phyloP scores from a whole-genome alignment of 164 flowering plant genomes.

The Liriodendron chinense region DNA sequence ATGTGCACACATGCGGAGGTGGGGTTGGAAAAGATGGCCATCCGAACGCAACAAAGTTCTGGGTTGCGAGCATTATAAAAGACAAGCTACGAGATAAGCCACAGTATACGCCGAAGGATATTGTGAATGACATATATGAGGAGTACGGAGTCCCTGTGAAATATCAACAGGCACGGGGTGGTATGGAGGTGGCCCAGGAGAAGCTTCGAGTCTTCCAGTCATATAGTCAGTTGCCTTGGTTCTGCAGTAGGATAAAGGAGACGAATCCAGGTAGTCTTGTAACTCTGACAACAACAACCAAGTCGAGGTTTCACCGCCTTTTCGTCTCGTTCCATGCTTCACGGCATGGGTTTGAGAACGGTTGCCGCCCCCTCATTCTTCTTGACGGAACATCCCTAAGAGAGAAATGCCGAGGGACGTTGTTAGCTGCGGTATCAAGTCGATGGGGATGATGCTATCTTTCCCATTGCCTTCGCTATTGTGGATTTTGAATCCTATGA shows the following conservation, averaged over 20 bases:
- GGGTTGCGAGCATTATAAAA: slow-evolving; percentile 49
- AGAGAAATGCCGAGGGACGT: slow-evolving; percentile 51
- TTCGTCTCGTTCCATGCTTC: slow-evolving; percentile 49
- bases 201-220: slow-evolving; percentile 51
- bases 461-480: slow-evolving; percentile 64
- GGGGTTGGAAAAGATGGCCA: slow-evolving; percentile 45
- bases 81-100: slow-evolving; percentile 47
- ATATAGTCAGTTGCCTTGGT: slow-evolving; percentile 45
- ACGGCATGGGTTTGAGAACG: slow-evolving; percentile 41
- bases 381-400: slow-evolving; percentile 46
- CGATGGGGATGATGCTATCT: slow-evolving; percentile 58
- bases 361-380: slow-evolving; percentile 59
- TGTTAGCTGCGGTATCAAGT: slow-evolving; percentile 52
- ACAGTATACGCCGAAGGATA: slow-evolving; percentile 43
- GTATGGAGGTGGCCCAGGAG: slow-evolving; percentile 41
- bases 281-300: slow-evolving; percentile 34
- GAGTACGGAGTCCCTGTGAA: slow-evolving; percentile 48
- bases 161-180: slow-evolving; percentile 51
- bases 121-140: slow-evolving; percentile 35
- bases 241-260: slow-evolving; percentile 46
- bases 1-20: slow-evolving; percentile 69
- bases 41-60: slow-evolving; percentile 45
- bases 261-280: slow-evolving; percentile 56
- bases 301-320: slow-evolving; percentile 40
- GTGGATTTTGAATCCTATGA: slow-evolving; percentile 50